Base-by-base conservation (phyloP, 306 rosid genomes). In the Vigna nakashimae region DNA sequence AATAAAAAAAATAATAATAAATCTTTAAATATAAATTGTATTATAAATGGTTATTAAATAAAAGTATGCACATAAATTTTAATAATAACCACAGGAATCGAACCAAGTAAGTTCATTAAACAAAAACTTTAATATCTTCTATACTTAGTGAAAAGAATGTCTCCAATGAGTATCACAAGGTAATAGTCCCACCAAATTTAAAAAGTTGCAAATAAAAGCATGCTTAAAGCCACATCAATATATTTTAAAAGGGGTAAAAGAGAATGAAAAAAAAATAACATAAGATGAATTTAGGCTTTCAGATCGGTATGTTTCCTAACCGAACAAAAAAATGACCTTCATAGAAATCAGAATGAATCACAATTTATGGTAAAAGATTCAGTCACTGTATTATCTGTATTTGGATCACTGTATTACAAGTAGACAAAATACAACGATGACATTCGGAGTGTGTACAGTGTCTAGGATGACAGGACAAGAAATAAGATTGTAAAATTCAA, bases 51-150 rank as follows among this genome's bases (percentile, higher is more conserved):
- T 53, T 62, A 32, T 42, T 63, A 59, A 52, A 67, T 32, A 58
- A 60, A 65, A 46, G 69, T 66, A 83, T 62, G 55, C 65, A 42
- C 57, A 30, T 58, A 83, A 74, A 59, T 67, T 40, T 7, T 34
- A 18, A 74, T 12, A 38, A 71, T 71, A 68, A 76, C 70, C 26
- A 7, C 1, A 24, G 49, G 69, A 72, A 32, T 6, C 38, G 52
- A 55, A 45, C 71, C 28, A 12, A 34, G 48, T 49, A 22, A 58
- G 81, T 24, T 68, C 46, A 64, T 45, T 24, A 55, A 53, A 48
- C 28, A 76, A 62, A 69, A 30, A 48, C 17, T 40, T 60, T 14
- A 82, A 30, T 51, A 82, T 40, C 62, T 50, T 60, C 52, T 24
- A 65, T 42, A 15, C 65, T 32, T 50, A 30, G 43, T 14, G 38